These are phyloP conservation scores for Synchytrium microbalum DNA, from an alignment of 371 early-diverging fungal species.

Conservation along the genomic window DNA sequence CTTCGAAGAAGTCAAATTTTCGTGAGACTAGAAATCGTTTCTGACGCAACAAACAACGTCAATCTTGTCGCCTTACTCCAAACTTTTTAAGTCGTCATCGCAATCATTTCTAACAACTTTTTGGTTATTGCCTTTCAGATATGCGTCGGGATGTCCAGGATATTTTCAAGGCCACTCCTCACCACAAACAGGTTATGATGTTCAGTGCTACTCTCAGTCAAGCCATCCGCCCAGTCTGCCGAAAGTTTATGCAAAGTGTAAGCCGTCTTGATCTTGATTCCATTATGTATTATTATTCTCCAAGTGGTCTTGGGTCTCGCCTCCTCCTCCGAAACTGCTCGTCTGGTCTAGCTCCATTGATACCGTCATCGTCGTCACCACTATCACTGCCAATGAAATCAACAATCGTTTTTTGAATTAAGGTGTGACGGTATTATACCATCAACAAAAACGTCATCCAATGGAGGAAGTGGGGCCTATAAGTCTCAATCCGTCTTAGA, in stretches of 20 bases:
- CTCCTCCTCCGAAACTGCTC: background rate
- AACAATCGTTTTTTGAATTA: no score
- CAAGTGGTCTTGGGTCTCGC: background rate
- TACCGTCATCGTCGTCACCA: background rate
- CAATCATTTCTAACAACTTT: no score
- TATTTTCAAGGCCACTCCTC: constrained; percentile 89
- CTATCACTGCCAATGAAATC: no score
- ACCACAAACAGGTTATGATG: constrained; percentile 98
- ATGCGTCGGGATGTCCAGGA: constrained; percentile 97
- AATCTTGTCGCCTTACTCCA: no score
- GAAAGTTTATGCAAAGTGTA: constrained; percentile 92
- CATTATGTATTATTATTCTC: background rate
- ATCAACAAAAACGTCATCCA: no score
- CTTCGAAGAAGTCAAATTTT: constrained; percentile 34
- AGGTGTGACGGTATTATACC: no score
- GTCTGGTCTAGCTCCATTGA: background rate
- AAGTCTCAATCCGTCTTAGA: no score
- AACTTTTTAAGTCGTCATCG: no score
- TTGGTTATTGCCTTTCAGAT: constrained; percentile 43
- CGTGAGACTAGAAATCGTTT: constrained; percentile 16
- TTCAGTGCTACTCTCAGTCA: constrained; percentile 92
- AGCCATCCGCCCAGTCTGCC: constrained; percentile 87
- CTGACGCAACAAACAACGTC: background rate
- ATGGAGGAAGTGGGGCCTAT: no score
- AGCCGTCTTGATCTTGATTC: constrained; percentile 12